phyloP scores from a whole-genome alignment of 1,284 basidiomycete genomes.

The Ceratobasidium sp. region DNA sequence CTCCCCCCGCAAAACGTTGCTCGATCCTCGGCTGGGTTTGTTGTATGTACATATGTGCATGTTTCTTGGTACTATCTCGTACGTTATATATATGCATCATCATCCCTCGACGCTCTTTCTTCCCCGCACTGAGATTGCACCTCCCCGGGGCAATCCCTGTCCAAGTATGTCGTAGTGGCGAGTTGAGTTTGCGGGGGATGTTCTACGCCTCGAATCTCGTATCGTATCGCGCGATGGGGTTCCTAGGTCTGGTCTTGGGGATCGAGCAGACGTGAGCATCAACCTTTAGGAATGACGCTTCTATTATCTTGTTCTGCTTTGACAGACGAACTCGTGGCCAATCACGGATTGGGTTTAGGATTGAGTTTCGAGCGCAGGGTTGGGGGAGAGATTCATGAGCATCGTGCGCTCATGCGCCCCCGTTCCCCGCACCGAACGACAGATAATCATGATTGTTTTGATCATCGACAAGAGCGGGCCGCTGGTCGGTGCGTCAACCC shows the following conservation, averaged over 20 bases:
- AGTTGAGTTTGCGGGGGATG: conserved; percentile 1
- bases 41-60: conserved; percentile 13
- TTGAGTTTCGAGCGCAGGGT: conserved; percentile 6
- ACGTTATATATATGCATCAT: background rate
- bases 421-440: background rate
- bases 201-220: background rate
- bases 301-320: no score
- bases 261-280: conserved; percentile 19
- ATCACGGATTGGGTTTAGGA: conserved; percentile 9
- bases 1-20: conserved; percentile 1
- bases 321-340: background rate
- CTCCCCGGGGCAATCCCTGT: conserved; percentile 1
- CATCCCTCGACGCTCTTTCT: background rate
- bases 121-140: conserved; percentile 13
- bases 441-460: conserved; percentile 1
- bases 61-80: background rate
- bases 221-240: background rate
- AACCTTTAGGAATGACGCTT: background rate
- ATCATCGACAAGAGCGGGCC: background rate
- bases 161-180: conserved; percentile 10
- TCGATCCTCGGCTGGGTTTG: conserved; percentile 6
- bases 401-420: no score
- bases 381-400: background rate
- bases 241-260: background rate
- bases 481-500: background rate